These are phyloP conservation scores for Erucastrum elatum DNA, from an alignment of 345 rosid genomes.

Conservation along the genomic window DNA sequence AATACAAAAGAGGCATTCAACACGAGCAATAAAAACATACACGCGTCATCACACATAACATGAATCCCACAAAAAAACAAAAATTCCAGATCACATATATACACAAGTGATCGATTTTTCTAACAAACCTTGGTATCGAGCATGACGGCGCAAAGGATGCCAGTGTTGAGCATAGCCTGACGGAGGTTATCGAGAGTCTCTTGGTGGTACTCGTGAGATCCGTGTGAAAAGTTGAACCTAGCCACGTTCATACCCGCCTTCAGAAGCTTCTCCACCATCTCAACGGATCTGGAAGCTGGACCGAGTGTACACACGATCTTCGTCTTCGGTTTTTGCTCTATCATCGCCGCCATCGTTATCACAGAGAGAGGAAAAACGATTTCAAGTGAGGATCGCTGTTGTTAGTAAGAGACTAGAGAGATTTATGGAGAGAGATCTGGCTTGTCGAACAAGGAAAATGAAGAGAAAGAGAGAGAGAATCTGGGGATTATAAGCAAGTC, in stretches of 20 bases:
- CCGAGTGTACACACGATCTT: conserved; percentile 97
- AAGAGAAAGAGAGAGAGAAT: conserved; percentile 10
- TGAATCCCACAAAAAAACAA: neutral
- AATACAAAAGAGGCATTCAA: conserved; percentile 12
- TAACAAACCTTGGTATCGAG: conserved; percentile 86
- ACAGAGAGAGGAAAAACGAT: neutral
- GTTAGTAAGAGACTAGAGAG: neutral
- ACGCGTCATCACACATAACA: neutral
- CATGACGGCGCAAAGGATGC: conserved; percentile 94
- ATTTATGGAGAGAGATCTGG: conserved; percentile 37
- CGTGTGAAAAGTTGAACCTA: conserved; percentile 96
- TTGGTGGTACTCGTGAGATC: conserved; percentile 89
- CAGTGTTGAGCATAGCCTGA: conserved; percentile 81
- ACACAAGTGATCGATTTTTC: neutral
- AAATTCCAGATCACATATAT: neutral
- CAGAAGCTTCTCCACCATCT: conserved; percentile 81
- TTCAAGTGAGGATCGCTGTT: conserved; percentile 16
- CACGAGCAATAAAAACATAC: neutral
- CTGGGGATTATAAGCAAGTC: neutral
- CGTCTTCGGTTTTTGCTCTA: conserved; percentile 75
- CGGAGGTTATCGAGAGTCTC: conserved; percentile 92
- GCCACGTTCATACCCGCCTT: conserved; percentile 97
- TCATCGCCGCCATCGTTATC: conserved; percentile 31
- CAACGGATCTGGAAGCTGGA: conserved; percentile 81
- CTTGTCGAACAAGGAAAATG: conserved; percentile 38